These are phyloP conservation scores for Acarospora socialis DNA, from an alignment of 2,329 filamentous ascomycete species.

Conservation along the genomic window DNA sequence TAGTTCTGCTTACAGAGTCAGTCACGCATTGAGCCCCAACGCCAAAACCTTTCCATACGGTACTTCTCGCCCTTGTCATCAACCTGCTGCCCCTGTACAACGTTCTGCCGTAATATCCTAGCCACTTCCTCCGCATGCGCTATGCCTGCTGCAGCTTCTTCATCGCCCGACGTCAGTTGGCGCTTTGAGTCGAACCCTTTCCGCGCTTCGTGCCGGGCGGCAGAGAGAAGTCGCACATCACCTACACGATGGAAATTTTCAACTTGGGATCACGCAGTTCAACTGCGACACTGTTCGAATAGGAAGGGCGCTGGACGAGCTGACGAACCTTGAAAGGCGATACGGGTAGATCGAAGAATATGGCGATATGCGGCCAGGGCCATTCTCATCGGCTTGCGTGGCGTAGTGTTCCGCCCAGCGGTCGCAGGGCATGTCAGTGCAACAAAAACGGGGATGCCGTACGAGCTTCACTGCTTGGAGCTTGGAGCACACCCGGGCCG, in stretches of 20 bases:
- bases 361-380: conserved; percentile 67
- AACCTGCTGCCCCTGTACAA: conserved; percentile 63
- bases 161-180: conserved; percentile 40
- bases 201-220: conserved; percentile 60
- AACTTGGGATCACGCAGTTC: no score
- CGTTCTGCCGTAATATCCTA: conserved; percentile 61
- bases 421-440: neutral
- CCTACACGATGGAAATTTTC: conserved; percentile 41
- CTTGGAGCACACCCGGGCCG: no score
- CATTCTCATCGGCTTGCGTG: conserved; percentile 24
- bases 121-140: conserved; percentile 73
- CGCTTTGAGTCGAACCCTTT: conserved; percentile 57
- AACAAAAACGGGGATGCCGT: no score
- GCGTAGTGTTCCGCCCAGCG: neutral
- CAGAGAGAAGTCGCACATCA: conserved; percentile 52
- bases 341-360: conserved; percentile 62
- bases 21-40: neutral
- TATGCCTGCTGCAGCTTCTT: conserved; percentile 50
- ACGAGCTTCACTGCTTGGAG: no score
- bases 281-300: no score
- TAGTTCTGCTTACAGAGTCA: conserved; percentile 10
- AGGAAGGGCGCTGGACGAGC: no score
- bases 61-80: conserved; percentile 39
- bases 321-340: conserved; percentile 65
- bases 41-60: conserved; percentile 33